These are phyloP conservation scores for Pyrenochaeta sp. DNA, from an alignment of 2,329 filamentous ascomycete species.

Conservation along the genomic window DNA sequence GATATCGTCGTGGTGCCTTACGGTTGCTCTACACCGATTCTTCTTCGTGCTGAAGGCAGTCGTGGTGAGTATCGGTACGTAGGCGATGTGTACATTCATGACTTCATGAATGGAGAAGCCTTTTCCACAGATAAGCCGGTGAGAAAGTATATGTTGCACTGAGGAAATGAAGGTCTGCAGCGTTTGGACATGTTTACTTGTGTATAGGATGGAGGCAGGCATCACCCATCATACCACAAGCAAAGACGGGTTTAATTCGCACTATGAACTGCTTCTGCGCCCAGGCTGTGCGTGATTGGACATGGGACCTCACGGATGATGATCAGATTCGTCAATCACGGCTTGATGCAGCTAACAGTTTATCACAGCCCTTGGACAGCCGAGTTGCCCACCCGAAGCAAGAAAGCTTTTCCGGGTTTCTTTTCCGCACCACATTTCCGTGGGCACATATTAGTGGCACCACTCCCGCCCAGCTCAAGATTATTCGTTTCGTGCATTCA, in stretches of 20 bases:
- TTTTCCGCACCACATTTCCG: not conserved
- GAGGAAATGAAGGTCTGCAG: not conserved
- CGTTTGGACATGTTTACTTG: not conserved
- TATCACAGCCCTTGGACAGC: no score
- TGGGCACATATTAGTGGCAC: not conserved
- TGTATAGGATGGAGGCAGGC: not conserved
- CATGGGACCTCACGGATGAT: no score
- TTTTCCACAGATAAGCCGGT: not conserved
- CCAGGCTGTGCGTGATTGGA: no score
- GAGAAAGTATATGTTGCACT: not conserved
- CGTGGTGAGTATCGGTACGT: slow-evolving; percentile 2
- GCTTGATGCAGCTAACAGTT: no score
- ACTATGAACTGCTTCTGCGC: no score
- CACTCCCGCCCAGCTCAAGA: not conserved
- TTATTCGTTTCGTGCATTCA: not conserved
- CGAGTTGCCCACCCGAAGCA: not conserved
- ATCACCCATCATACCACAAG: not conserved
- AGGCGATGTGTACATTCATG: slow-evolving; percentile 3
- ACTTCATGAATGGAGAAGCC: slow-evolving; percentile 3
- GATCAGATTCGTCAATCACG: no score
- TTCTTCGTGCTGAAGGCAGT: slow-evolving; percentile 22
- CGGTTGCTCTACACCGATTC: slow-evolving; percentile 47
- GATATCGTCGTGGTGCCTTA: slow-evolving; percentile 48
- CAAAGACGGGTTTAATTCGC: no score
- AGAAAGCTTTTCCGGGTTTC: not conserved